phyloP scores from a whole-genome alignment of 352 stramenopile genomes.

The Sclerospora graminicola region DNA sequence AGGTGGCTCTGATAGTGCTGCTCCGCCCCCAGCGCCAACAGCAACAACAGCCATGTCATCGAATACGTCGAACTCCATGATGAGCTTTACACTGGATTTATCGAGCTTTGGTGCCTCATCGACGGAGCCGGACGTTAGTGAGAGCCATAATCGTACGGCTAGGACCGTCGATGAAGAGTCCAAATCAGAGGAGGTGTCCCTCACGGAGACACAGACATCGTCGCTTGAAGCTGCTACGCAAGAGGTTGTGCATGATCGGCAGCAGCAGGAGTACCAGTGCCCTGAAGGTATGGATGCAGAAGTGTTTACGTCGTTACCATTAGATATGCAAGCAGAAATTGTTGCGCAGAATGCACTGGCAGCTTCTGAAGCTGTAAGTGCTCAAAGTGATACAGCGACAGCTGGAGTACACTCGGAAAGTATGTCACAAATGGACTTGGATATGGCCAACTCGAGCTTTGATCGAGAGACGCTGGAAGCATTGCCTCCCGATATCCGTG shows the following conservation, averaged over 20 bases:
- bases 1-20: slow-evolving; percentile 3
- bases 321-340: slow-evolving; percentile 96
- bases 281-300: slow-evolving; percentile 94
- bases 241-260: slow-evolving; percentile 16
- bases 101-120: slow-evolving; percentile 30
- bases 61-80: slow-evolving; percentile 31
- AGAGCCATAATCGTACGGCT: slow-evolving; percentile 1
- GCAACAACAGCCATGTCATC: slow-evolving; percentile 6
- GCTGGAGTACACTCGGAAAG: slow-evolving; percentile 35
- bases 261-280: slow-evolving; percentile 40
- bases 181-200: slow-evolving; percentile 22
- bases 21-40: slow-evolving; percentile 26
- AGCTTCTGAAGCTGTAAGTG: slow-evolving; percentile 13
- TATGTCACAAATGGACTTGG: slow-evolving; percentile 71
- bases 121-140: slow-evolving; percentile 2
- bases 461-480: slow-evolving; percentile 94
- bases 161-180: slow-evolving; percentile 20
- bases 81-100: slow-evolving; percentile 81
- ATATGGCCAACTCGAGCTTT: slow-evolving; percentile 84
- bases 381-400: slow-evolving; percentile 23
- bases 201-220: slow-evolving; percentile 9
- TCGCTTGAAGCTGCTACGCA: slow-evolving; percentile 12
- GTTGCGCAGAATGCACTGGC: slow-evolving; percentile 65
- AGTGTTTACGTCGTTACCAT: slow-evolving; percentile 92
- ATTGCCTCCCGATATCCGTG: slow-evolving; percentile 94